Evolutionary conservation across 345 rosid species (phyloP).

Genomic region (Eucalyptus erythrocorys): DNA sequence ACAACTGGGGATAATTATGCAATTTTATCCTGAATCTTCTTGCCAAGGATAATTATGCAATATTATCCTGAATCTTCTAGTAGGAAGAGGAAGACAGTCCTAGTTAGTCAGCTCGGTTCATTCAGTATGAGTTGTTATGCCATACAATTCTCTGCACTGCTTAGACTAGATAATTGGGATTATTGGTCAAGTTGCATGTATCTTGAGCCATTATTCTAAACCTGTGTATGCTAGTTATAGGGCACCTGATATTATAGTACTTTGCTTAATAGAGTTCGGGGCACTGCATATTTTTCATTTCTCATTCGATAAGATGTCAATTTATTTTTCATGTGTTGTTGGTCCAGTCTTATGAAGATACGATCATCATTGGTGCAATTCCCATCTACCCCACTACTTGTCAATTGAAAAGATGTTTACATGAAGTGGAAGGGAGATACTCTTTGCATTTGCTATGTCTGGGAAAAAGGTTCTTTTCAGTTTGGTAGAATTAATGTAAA

Average conservation of each 20-base stretch:
- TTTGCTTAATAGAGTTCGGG: not conserved
- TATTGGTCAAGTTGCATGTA: not conserved
- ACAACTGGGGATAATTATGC: not conserved
- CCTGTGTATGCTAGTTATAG: not conserved
- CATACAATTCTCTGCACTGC: not conserved
- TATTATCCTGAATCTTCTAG: not conserved
- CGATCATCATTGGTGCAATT: not conserved
- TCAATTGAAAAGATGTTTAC: not conserved
- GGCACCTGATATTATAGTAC: not conserved
- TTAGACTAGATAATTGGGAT: not conserved
- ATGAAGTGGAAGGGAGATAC: not conserved
- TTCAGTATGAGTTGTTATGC: not conserved
- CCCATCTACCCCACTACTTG: not conserved
- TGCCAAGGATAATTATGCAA: not conserved
- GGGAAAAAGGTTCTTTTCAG: not conserved
- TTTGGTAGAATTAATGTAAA: not conserved
- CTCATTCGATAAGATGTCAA: not conserved
- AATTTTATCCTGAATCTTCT: not conserved
- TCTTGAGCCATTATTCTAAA: not conserved
- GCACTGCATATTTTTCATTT: not conserved
- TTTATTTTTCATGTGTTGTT: not conserved
- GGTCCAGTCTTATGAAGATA: not conserved
- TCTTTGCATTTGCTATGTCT: not conserved
- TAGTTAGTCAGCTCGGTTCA: not conserved
- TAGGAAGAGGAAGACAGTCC: not conserved